Evolutionary conservation across 805 yeast genomes (phyloP).

Genomic region (Brettanomyces naardenensis): DNA sequence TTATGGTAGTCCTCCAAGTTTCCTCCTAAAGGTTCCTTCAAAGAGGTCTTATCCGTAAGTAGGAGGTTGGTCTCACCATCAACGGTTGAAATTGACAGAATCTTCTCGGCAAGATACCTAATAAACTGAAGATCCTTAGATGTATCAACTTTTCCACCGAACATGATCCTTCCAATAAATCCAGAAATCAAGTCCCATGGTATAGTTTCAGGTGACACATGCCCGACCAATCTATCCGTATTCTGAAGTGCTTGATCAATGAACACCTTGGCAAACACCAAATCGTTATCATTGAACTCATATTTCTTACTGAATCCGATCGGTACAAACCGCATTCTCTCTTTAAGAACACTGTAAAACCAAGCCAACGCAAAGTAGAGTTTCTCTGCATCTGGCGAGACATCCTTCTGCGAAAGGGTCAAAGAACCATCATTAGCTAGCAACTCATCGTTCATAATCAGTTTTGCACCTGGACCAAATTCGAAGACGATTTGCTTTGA

Average conservation of each 20-base stretch:
- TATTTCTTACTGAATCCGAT: constrained; percentile 53
- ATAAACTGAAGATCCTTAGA: constrained; percentile 33
- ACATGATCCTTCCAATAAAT: constrained; percentile 46
- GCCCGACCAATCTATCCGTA: constrained; percentile 7
- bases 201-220: constrained; percentile 31
- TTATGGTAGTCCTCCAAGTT: constrained; percentile 19
- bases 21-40: background rate
- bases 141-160: constrained; percentile 57
- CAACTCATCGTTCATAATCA: constrained; percentile 26
- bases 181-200: constrained; percentile 48
- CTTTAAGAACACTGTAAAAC: constrained; percentile 61
- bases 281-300: constrained; percentile 72
- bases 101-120: constrained; percentile 23
- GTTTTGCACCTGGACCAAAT: constrained; percentile 50
- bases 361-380: constrained; percentile 53
- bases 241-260: constrained; percentile 33
- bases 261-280: constrained; percentile 38
- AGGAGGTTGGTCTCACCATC: constrained; percentile 35
- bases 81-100: constrained; percentile 31
- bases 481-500: constrained; percentile 56
- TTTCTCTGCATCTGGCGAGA: constrained; percentile 37
- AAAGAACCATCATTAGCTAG: constrained; percentile 19
- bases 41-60: constrained; percentile 15
- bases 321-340: constrained; percentile 52
- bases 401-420: constrained; percentile 6